Conservation (phyloP, 306 rosid genomes). For the Neltuma alba region DNA sequence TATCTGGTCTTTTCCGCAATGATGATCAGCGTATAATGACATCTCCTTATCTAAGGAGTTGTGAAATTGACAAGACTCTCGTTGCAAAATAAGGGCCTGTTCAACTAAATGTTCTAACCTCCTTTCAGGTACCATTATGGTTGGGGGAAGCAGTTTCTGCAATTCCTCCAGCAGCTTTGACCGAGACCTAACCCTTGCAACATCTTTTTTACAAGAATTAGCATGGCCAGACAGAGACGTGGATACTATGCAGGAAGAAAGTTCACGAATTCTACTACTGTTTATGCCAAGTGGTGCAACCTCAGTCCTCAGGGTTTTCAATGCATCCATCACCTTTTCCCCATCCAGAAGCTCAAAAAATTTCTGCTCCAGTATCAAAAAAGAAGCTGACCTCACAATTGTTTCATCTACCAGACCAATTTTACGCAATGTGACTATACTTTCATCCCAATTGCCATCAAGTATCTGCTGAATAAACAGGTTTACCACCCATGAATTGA, state of each 20-base stretch:
- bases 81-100: conserved; percentile 88
- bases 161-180: conserved; percentile 79
- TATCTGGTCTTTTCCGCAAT: conserved; percentile 86
- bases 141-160: conserved; percentile 90
- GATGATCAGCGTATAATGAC: conserved; percentile 91
- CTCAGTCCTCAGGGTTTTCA: conserved; percentile 84
- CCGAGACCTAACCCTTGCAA: conserved; percentile 57
- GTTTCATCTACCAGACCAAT: conserved; percentile 70
- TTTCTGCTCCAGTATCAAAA: conserved; percentile 86
- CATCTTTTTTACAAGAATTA: conserved; percentile 44
- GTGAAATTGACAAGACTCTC: conserved; percentile 86
- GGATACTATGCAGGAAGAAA: conserved; percentile 72
- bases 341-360: conserved; percentile 76
- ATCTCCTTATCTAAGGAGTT: conserved; percentile 81
- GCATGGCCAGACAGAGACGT: conserved; percentile 40
- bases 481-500: conserved; percentile 67
- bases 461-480: conserved; percentile 78
- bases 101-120: conserved; percentile 95
- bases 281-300: conserved; percentile 72
- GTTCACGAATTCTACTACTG: conserved; percentile 69
- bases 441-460: conserved; percentile 88
- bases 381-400: conserved; percentile 66
- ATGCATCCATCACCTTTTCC: conserved; percentile 76
- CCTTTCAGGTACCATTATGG: conserved; percentile 91
- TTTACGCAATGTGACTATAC: conserved; percentile 68